Evolutionary conservation across 495 filamentous ascomycete genomes (phyloP).

Genomic region (Neurospora intermedia): DNA sequence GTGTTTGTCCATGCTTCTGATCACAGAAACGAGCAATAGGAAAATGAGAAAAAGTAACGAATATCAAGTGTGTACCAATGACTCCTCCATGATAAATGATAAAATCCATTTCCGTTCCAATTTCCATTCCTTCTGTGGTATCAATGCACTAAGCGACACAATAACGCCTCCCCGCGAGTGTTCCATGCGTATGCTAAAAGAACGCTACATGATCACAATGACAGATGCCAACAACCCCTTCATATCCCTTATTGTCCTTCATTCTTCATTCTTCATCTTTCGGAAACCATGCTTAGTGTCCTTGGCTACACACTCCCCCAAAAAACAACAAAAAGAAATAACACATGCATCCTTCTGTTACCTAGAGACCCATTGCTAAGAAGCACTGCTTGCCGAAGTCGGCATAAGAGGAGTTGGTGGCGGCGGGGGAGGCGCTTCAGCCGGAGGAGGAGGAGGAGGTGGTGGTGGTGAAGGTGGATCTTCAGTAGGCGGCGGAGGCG

Average conservation of each 20-base stretch:
- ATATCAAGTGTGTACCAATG: not conserved
- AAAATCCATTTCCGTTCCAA: not conserved
- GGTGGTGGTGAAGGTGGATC: not conserved
- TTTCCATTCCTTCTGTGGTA: not conserved
- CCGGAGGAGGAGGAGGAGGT: not conserved
- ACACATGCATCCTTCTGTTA: not conserved
- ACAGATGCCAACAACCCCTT: not conserved
- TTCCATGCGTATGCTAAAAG: not conserved
- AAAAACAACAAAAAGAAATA: not conserved
- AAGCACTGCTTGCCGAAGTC: not conserved
- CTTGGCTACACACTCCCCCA: not conserved
- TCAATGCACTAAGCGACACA: not conserved
- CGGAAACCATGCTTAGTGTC: not conserved
- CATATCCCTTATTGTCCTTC: not conserved
- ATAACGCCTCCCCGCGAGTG: not conserved
- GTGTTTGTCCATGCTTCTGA: not conserved
- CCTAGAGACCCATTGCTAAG: not conserved
- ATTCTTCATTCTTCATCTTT: not conserved
- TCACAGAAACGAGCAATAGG: not conserved
- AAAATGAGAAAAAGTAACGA: not conserved
- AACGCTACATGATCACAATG: not conserved
- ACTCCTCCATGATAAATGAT: not conserved
- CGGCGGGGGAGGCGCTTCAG: not conserved
- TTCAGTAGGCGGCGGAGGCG: not conserved
- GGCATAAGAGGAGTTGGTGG: not conserved